Conservation (phyloP, 129 eudicot species). For the Artemisia tridentata region DNA sequence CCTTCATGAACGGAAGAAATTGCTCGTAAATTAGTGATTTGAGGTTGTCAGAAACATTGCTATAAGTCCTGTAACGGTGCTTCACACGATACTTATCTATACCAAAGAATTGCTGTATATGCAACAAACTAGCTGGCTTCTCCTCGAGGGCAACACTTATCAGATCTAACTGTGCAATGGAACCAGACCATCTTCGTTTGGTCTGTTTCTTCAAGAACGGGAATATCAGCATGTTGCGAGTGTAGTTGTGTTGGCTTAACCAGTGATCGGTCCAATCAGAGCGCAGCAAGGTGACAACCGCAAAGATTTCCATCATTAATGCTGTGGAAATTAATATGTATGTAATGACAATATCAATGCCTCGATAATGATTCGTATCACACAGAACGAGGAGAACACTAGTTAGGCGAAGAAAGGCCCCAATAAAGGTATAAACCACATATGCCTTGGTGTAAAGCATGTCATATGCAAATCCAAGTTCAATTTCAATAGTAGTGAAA, state of each 20-base stretch:
- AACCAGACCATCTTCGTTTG: slow-evolving; percentile 47
- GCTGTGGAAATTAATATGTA: slow-evolving; percentile 37
- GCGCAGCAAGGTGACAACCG: slow-evolving; percentile 22
- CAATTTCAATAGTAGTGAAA: no score
- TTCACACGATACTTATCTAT: slow-evolving; percentile 5
- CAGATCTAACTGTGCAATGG: slow-evolving; percentile 47
- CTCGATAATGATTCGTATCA: slow-evolving; percentile 20
- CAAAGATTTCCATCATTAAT: slow-evolving; percentile 31
- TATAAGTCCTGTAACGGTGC: neutral
- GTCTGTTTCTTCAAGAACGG: slow-evolving; percentile 16
- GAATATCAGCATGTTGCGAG: slow-evolving; percentile 1
- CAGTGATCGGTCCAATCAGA: slow-evolving; percentile 48
- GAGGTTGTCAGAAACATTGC: neutral
- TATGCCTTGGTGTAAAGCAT: slow-evolving; percentile 46
- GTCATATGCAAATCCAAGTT: no score
- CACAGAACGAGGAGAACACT: slow-evolving; percentile 13
- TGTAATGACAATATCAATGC: slow-evolving; percentile 34
- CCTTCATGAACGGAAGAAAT: no score
- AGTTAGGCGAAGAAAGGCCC: slow-evolving; percentile 31
- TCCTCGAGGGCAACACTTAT: slow-evolving; percentile 30
- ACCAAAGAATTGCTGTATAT: slow-evolving; percentile 26
- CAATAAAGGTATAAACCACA: slow-evolving; percentile 25
- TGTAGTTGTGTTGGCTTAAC: slow-evolving; percentile 35
- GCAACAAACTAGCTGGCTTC: slow-evolving; percentile 22
- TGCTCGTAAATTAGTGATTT: neutral